Evolutionary conservation across 345 rosid genomes (phyloP), one percentile per base, ranked within the genome.

Genomic region (Lumnitzera littorea): DNA sequence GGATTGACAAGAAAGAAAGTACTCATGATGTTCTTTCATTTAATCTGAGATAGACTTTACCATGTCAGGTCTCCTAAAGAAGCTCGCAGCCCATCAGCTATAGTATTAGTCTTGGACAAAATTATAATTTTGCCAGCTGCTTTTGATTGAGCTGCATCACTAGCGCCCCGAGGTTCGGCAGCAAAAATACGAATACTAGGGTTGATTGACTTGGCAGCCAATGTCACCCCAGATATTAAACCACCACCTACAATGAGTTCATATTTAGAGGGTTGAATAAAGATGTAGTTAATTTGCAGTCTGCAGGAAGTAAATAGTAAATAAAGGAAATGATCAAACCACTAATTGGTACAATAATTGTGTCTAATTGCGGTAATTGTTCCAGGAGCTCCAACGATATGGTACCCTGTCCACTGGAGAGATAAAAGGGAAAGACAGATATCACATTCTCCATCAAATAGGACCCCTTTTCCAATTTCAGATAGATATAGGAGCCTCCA

Each of bases 101-200:
- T 50, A 0, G 96, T 89, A 68, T 82, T 80, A 27, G 89, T 87
- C 69, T 76, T 80, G 0, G 80, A 78, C 77, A 92, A 72, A 27
- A 77, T 83, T 51, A 92, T 70, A 64, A 89, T 77, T 71, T 64
- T 70, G 52, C 91, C 92, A 43, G 88, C 85, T 16, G 76, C 82
- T 78, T 91, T 91, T n/a, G 98, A 91, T 75, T 65, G 83, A 72
- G 91, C 91, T 12, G 91, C 96, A 78, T 87, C 98, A 76, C 85
- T 82, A 17, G 98, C 96, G 70, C 94, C 96, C 69, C 36, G 73
- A 5, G 98, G 96, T 71, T 91, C 98, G 46, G 96, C 95, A 53
- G 88, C 98, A 53, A 91, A 78, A 76, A 89, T 61, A 65, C 79
- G 81, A 63, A 91, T 70, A 52, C 74, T 79, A 6, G 96, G 98